A percentile compares a stretch with the other conserved stretches of the same genome.
These are phyloP conservation scores for Claviceps fusiformis DNA, from an alignment of 2,329 filamentous ascomycete genomes.

Conservation along the genomic window DNA sequence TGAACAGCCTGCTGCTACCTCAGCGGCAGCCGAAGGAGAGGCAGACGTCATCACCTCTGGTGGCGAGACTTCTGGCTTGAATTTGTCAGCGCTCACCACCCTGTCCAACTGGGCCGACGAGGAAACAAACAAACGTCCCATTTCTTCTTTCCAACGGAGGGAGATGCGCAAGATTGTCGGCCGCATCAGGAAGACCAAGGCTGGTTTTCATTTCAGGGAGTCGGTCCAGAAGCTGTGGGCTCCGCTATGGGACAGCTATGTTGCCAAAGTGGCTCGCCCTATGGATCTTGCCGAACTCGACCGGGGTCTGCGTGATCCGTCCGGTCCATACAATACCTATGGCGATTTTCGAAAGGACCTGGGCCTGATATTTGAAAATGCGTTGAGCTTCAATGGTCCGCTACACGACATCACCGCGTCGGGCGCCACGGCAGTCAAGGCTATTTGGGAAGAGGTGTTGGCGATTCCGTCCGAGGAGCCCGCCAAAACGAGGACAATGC, in stretches of 20 bases:
- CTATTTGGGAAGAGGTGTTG: conserved; percentile 33
- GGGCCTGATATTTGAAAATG: conserved; percentile 65
- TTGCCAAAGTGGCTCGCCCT: conserved; percentile 55
- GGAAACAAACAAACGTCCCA: conserved; percentile 30
- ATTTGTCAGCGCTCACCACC: conserved; percentile 12
- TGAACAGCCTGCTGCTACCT: conserved; percentile 15
- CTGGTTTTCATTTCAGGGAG: conserved; percentile 59
- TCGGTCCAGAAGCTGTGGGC: conserved; percentile 69
- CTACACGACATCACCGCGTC: conserved; percentile 56
- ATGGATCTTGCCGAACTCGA: conserved; percentile 83
- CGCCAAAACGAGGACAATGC: conserved; percentile 38
- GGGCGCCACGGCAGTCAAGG: conserved; percentile 41
- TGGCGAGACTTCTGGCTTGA: conserved; percentile 7
- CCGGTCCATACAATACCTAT: conserved; percentile 48
- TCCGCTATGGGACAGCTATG: conserved; percentile 59
- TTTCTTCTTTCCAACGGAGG: conserved; percentile 46
- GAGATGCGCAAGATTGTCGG: conserved; percentile 54
- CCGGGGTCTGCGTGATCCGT: conserved; percentile 55
- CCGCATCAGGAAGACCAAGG: conserved; percentile 75
- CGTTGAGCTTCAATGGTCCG: conserved; percentile 67
- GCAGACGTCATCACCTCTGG: conserved; percentile 4
- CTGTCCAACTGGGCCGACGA: conserved; percentile 28
- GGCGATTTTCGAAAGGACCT: conserved; percentile 64
- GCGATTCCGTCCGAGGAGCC: conserved; percentile 38
- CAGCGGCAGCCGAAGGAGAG: conserved; percentile 5